phyloP scores from a whole-genome alignment of 1,284 basidiomycete species.

The Neotropicomus parvogracilis region DNA sequence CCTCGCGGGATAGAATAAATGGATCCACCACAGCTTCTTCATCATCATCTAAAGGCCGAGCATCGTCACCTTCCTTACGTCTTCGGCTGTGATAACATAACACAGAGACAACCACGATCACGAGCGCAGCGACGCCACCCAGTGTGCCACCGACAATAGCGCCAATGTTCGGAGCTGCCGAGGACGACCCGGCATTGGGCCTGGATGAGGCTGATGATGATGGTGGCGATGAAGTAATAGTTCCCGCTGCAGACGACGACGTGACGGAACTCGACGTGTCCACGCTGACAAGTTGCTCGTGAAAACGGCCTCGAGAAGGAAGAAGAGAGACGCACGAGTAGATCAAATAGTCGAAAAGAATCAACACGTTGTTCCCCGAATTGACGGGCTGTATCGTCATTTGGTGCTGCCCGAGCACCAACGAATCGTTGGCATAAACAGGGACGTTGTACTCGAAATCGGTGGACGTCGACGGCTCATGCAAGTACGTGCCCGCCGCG shows the following conservation, averaged over 20 bases:
- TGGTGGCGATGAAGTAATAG: neutral
- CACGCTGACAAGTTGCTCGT: slow-evolving; percentile 4
- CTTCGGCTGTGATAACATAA: slow-evolving; percentile 7
- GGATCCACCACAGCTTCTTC: neutral
- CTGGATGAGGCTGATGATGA: neutral
- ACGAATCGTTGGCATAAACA: slow-evolving; percentile 13
- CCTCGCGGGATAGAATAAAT: neutral
- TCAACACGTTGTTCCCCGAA: neutral
- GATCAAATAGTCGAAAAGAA: slow-evolving; percentile 19
- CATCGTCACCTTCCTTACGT: neutral
- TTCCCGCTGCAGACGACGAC: neutral
- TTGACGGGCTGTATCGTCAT: slow-evolving; percentile 8
- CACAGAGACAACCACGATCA: neutral
- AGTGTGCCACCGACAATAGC: slow-evolving; percentile 11
- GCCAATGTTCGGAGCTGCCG: neutral
- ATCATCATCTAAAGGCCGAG: neutral
- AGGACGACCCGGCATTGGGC: neutral
- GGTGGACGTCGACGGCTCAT: neutral
- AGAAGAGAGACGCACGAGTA: slow-evolving; percentile 9
- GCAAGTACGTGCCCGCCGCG: neutral
- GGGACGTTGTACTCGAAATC: slow-evolving; percentile 18
- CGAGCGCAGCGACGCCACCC: slow-evolving; percentile 4
- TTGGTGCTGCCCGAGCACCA: slow-evolving; percentile 9
- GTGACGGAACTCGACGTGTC: neutral
- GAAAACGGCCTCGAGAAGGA: neutral